These are phyloP conservation scores for Alternaria brassicae DNA, from an alignment of 2,329 filamentous ascomycete genomes.

Conservation along the genomic window DNA sequence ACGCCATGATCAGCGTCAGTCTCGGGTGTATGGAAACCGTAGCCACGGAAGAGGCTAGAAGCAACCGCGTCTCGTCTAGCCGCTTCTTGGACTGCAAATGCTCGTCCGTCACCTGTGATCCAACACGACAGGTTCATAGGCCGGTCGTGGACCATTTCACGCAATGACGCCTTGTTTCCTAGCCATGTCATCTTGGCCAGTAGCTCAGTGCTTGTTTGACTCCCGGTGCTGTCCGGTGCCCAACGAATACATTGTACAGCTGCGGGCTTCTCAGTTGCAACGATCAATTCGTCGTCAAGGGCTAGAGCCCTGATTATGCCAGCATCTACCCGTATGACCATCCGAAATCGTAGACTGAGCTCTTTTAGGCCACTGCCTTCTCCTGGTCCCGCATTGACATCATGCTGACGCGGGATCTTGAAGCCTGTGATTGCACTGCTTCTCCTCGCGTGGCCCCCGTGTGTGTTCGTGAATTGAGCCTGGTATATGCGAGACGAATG, in stretches of 20 bases:
- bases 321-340: conserved; percentile 98
- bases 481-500: conserved; percentile 83
- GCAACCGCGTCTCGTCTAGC: conserved; percentile 53
- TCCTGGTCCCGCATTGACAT: conserved; percentile 68
- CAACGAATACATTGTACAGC: conserved; percentile 97
- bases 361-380: conserved; percentile 85
- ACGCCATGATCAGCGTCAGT: conserved; percentile 67
- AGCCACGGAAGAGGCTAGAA: conserved; percentile 81
- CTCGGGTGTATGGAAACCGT: conserved; percentile 84
- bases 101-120: conserved; percentile 86
- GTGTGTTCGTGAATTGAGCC: conserved; percentile 72
- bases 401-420: conserved; percentile 48
- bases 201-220: conserved; percentile 89
- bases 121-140: conserved; percentile 96
- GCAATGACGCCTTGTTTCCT: conserved; percentile 75
- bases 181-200: conserved; percentile 87
- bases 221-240: conserved; percentile 81
- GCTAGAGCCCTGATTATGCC: conserved; percentile 88
- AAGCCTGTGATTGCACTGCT: conserved; percentile 54
- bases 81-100: conserved; percentile 84
- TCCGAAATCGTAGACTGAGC: conserved; percentile 88
- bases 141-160: conserved; percentile 89
- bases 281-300: conserved; percentile 89
- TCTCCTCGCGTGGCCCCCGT: conserved; percentile 55
- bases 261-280: conserved; percentile 88